A percentile compares a stretch with the other conserved stretches of the same genome.
phyloP scores from a whole-genome alignment of 805 yeast species.

The Nakazawaea ernobii region DNA sequence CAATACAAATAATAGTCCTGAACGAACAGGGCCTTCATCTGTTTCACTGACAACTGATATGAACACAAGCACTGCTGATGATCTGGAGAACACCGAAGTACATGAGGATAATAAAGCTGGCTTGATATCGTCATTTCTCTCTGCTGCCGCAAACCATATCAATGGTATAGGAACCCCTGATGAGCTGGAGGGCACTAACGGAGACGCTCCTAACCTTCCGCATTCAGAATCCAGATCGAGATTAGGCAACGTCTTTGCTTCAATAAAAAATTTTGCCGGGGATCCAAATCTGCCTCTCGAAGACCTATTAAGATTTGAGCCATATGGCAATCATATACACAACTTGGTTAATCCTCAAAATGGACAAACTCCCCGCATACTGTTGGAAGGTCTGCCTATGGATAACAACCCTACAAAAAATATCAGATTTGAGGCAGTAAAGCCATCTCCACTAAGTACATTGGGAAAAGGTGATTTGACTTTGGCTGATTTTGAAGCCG shows the following conservation, averaged over 20 bases:
- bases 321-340: neutral
- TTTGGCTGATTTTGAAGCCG: constrained; percentile 23
- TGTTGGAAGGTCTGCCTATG: neutral
- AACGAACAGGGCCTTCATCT: too few relatives aligned
- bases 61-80: neutral
- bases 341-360: neutral
- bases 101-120: constrained; percentile 19
- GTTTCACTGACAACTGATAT: neutral
- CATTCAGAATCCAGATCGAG: neutral
- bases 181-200: neutral
- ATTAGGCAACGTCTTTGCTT: neutral
- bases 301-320: neutral
- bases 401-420: constrained; percentile 15
- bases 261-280: neutral
- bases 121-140: constrained; percentile 35
- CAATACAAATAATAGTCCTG: too few relatives aligned
- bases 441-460: constrained; percentile 40
- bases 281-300: neutral
- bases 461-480: constrained; percentile 44
- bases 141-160: constrained; percentile 33
- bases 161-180: neutral
- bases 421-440: constrained; percentile 42
- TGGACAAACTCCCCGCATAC: neutral
- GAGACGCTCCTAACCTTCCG: neutral
- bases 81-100: neutral